Percentiles rank a stretch among this genome's conserved stretches.
phyloP scores from a whole-genome alignment of 148 eudicot genomes.

The Linanthus parryae region DNA sequence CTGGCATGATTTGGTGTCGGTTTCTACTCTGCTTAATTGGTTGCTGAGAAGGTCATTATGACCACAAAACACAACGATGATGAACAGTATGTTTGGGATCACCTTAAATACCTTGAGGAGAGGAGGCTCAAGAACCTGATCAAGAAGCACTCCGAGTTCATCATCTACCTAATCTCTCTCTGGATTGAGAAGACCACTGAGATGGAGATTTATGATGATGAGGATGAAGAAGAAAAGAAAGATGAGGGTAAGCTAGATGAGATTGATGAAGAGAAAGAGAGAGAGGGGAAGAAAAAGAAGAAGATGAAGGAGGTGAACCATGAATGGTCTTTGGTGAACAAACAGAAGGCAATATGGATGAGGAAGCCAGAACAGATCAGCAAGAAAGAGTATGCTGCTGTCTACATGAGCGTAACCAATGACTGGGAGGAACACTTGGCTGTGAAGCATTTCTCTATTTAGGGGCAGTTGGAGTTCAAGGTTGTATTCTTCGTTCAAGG shows the following conservation, averaged over 20 bases:
- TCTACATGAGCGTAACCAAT: neutral
- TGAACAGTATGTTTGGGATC: too few species aligned
- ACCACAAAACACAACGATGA: slow-evolving; percentile 13
- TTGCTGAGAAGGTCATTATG: slow-evolving; percentile 7
- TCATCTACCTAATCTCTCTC: slow-evolving; percentile 8
- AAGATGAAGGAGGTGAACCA: neutral
- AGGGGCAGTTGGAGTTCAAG: neutral
- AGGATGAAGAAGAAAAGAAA: slow-evolving; percentile 6
- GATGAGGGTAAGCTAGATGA: neutral
- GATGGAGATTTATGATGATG: slow-evolving; percentile 2
- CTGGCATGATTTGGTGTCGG: too few species aligned
- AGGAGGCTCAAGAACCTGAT: neutral
- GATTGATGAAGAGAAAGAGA: neutral
- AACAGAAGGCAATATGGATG: neutral
- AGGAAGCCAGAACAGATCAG: neutral
- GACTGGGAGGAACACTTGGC: neutral
- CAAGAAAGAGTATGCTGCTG: neutral
- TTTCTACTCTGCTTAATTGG: too few species aligned
- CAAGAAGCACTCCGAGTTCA: slow-evolving; percentile 1
- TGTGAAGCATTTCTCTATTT: neutral
- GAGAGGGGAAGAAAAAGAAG: slow-evolving; percentile 2
- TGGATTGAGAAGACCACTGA: slow-evolving; percentile 7
- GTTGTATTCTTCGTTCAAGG: neutral
- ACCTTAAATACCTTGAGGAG: slow-evolving; percentile 5
- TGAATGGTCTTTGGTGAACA: neutral